Evolutionary conservation across 2,329 filamentous ascomycete genomes (phyloP).

Genomic region (Plenodomus biglobosus): DNA sequence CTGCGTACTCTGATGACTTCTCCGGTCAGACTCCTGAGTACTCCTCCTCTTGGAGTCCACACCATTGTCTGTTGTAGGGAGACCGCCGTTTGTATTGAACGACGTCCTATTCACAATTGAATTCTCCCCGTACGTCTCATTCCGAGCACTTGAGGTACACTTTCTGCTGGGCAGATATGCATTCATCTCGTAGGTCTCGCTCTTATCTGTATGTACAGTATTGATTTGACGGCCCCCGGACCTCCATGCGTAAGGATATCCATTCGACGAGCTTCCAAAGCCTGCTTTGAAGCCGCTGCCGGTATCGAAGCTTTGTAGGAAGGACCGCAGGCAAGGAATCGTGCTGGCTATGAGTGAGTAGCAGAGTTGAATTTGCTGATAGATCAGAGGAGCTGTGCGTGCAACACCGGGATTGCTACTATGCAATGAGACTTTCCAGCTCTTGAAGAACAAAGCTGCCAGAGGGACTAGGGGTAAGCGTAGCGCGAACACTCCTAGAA

Average conservation of each 20-base stretch:
- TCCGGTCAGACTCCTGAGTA: slow-evolving; percentile 10
- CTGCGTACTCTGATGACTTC: slow-evolving; percentile 24
- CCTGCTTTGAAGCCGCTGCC: slow-evolving; percentile 23
- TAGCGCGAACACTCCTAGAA: slow-evolving; percentile 28
- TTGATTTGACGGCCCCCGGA: too few relatives aligned
- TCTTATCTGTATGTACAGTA: too few relatives aligned
- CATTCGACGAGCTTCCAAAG: slow-evolving; percentile 13
- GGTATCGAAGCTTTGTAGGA: slow-evolving; percentile 30
- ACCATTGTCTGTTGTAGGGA: not conserved
- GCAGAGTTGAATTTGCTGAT: slow-evolving; percentile 26
- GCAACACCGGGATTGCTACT: slow-evolving; percentile 18
- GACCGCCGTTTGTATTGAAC: too few relatives aligned
- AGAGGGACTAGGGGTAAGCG: slow-evolving; percentile 22
- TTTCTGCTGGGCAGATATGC: too few relatives aligned
- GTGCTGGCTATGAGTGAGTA: slow-evolving; percentile 30
- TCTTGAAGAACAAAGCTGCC: not conserved
- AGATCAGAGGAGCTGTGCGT: slow-evolving; percentile 20
- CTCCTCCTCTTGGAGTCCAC: not conserved
- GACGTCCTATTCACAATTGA: not conserved
- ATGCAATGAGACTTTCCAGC: not conserved
- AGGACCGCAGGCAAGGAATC: slow-evolving; percentile 31
- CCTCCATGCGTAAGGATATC: not conserved
- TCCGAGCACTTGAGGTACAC: too few relatives aligned
- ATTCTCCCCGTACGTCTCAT: too few relatives aligned
- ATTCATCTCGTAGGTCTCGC: too few relatives aligned